Evolutionary conservation across 805 yeast species (phyloP), one percentile per base, ranked within the genome.

Genomic region (Saturnispora gosingensis): DNA sequence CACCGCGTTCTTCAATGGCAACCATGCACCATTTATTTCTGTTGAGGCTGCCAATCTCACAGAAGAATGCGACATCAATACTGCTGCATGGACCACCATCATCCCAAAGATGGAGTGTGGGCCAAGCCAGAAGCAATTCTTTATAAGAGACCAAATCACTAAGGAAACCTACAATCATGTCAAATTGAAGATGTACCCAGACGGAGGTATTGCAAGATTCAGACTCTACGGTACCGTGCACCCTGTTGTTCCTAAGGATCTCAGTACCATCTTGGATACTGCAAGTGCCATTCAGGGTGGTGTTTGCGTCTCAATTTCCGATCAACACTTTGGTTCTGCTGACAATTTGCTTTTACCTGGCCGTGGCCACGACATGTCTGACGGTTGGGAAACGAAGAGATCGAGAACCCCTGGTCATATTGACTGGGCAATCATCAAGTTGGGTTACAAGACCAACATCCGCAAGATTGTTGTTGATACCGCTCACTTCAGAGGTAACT

Each of bases 361-460:
- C 15, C 80, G 97, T 54, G 99, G 99, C 49, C 79, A 76, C 60
- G 97, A 91, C 67, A 91, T 91, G 98, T 81, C 93, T 48, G 98
- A 93, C 64, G 99, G 99, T 13, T 91, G 99, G 99, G 99, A 91
- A 67, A 91, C 99, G 24, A 80, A 79, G 60, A 80, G 99, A 66
- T 88, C 97, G 2, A 78, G 98, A 65, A 73, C 71, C 11, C 78
- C 82, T 4, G 89, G 87, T 43, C 98, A 91, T 66, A 81, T 78
- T 38, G 99, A 91, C 72, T 91, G 97, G 97, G 96, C 81, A 2
- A 78, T 88, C 49, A 77, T 91, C 53, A 80, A 83, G 59, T 76
- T 91, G 49, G 97, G 97, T 18, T 80, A 83, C 34, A 62, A 65
- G 43, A 73, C 88, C 3, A 73, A 73, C 15, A 73, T 88, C 50